A percentile compares a stretch with the other conserved stretches of the same genome.
Evolutionary conservation across 495 filamentous ascomycete species (phyloP).

Genomic region (Trichoderma gamsii): DNA sequence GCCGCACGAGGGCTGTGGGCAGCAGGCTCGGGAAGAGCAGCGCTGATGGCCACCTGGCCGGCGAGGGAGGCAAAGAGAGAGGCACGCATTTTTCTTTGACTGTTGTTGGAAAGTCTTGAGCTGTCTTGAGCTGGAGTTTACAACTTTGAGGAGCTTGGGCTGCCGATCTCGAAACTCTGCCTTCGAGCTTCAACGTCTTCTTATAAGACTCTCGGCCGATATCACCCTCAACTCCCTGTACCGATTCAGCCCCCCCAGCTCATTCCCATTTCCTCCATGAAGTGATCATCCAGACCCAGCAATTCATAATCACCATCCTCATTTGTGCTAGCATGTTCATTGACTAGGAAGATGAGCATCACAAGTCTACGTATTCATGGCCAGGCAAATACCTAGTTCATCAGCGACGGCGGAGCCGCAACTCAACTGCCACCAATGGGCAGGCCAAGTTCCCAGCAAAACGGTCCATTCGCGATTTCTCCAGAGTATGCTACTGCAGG

Average conservation of each 20-base stretch:
- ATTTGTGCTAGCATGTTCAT: background rate
- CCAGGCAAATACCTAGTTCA: background rate
- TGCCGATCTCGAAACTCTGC: background rate
- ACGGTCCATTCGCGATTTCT: background rate
- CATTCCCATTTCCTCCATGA: background rate
- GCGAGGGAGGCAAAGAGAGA: background rate
- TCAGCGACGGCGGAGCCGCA: background rate
- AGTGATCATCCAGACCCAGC: background rate
- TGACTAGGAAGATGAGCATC: background rate
- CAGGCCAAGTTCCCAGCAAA: background rate
- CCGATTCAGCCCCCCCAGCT: background rate
- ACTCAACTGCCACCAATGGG: background rate
- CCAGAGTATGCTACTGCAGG: background rate
- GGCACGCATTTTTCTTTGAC: background rate
- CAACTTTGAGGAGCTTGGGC: background rate
- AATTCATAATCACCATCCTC: constrained; percentile 3
- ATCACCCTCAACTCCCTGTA: background rate
- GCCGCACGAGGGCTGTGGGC: constrained; percentile 16
- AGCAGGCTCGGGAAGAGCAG: background rate
- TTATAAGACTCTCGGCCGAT: background rate
- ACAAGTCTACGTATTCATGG: background rate
- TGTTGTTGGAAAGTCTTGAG: background rate
- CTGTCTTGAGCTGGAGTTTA: background rate
- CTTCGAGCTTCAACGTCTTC: background rate
- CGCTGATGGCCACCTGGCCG: background rate